A percentile compares a stretch with the other conserved stretches of the same genome.
Evolutionary conservation across 192 early-diverging fungal species (phyloP).

Genomic region (Coemansia sp.): DNA sequence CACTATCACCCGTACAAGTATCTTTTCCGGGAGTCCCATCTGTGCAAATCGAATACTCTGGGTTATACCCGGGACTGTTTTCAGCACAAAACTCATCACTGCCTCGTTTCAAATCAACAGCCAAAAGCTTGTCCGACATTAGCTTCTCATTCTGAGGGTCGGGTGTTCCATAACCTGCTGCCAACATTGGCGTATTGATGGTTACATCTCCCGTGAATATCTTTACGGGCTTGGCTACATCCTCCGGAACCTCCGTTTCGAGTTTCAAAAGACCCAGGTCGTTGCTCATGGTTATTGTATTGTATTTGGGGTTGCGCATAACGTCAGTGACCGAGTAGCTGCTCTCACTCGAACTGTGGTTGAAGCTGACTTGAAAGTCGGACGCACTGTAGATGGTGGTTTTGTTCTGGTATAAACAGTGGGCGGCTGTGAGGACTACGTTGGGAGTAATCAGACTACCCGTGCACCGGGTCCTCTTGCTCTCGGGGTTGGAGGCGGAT

Average conservation of each 20-base stretch:
- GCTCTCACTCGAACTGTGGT: slow-evolving; percentile 1
- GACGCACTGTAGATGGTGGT: neutral
- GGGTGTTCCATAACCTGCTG: slow-evolving; percentile 33
- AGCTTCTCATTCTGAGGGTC: neutral
- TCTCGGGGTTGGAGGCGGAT: neutral
- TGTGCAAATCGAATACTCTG: slow-evolving; percentile 25
- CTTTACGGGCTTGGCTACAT: slow-evolving; percentile 9
- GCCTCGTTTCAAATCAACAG: slow-evolving; percentile 13
- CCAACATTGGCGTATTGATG: slow-evolving; percentile 1
- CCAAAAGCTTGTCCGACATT: slow-evolving; percentile 15
- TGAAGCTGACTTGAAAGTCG: slow-evolving; percentile 13
- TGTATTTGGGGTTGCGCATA: slow-evolving; percentile 5
- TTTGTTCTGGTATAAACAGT: slow-evolving; percentile 20
- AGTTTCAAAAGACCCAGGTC: slow-evolving; percentile 38
- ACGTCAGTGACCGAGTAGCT: slow-evolving; percentile 17
- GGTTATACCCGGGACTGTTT: slow-evolving; percentile 4
- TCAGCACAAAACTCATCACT: slow-evolving; percentile 8
- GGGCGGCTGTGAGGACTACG: slow-evolving; percentile 40
- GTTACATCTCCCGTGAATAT: slow-evolving; percentile 2
- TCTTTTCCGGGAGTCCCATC: slow-evolving; percentile 30
- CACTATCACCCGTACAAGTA: slow-evolving; percentile 46
- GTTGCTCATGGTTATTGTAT: slow-evolving; percentile 3
- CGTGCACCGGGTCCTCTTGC: slow-evolving; percentile 17
- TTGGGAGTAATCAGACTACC: slow-evolving; percentile 41
- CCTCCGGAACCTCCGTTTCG: slow-evolving; percentile 2